phyloP scores from a whole-genome alignment of 495 filamentous ascomycete genomes.

The Staphylotrichum tortipilum region DNA sequence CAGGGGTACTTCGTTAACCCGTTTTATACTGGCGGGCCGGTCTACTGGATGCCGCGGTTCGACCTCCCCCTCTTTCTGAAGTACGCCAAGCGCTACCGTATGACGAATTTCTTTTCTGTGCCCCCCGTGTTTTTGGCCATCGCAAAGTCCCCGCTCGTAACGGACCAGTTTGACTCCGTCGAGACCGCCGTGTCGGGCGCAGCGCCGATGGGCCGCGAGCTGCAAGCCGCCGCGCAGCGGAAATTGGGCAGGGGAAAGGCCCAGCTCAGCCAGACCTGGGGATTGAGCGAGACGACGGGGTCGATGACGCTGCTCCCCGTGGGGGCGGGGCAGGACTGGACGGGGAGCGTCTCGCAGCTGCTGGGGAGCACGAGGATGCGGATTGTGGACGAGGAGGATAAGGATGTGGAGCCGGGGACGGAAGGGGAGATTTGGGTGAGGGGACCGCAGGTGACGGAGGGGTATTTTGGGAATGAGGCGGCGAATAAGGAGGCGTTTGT shows the following conservation, averaged over 20 bases:
- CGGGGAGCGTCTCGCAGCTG: conserved; percentile 28
- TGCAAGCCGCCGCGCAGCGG: conserved; percentile 22
- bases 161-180: conserved; percentile 34
- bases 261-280: conserved; percentile 60
- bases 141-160: conserved; percentile 40
- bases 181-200: conserved; percentile 21
- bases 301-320: conserved; percentile 18
- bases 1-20: conserved; percentile 37
- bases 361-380: conserved; percentile 48
- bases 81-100: conserved; percentile 33
- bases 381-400: conserved; percentile 36
- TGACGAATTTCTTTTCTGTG: conserved; percentile 43
- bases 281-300: conserved; percentile 55
- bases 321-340: conserved; percentile 10
- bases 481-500: conserved; percentile 53
- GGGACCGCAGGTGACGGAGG: conserved; percentile 52
- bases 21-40: conserved; percentile 32
- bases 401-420: conserved; percentile 32
- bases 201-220: conserved; percentile 31
- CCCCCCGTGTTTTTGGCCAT: conserved; percentile 45
- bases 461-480: conserved; percentile 56
- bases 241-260: conserved; percentile 32
- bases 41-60: conserved; percentile 47
- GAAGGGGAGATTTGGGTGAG: conserved; percentile 26
- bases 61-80: conserved; percentile 35